phyloP scores from a whole-genome alignment of 1,284 basidiomycete genomes.

The Apiotrichum sp. region DNA sequence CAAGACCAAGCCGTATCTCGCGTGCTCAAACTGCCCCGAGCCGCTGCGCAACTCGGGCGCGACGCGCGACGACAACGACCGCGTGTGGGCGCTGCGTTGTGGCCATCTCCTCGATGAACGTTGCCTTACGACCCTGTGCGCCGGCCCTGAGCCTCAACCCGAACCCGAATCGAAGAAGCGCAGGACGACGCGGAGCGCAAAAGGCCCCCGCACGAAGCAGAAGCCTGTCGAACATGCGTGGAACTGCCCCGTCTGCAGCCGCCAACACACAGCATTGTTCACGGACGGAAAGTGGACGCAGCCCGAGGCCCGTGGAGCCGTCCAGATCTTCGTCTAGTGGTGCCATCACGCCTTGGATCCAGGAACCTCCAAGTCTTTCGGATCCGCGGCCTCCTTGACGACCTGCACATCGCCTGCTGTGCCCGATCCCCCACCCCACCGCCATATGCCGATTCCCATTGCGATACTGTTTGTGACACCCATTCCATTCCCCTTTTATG shows the following conservation, averaged over 20 bases:
- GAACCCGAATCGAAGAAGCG: slow-evolving; percentile 7
- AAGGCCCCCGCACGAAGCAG: background rate
- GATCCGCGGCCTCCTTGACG: too few relatives aligned
- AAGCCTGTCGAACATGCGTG: slow-evolving; percentile 17
- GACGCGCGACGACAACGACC: slow-evolving; percentile 28
- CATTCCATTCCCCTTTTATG: too few relatives aligned
- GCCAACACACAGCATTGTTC: slow-evolving; percentile 23
- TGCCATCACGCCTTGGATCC: too few relatives aligned
- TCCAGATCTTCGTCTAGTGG: background rate
- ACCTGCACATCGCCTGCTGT: too few relatives aligned
- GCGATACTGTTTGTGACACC: too few relatives aligned
- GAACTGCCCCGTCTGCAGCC: slow-evolving; percentile 34
- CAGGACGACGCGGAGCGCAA: too few relatives aligned
- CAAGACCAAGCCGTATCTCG: slow-evolving; percentile 22
- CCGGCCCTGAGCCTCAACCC: background rate
- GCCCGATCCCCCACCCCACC: too few relatives aligned
- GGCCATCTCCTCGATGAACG: slow-evolving; percentile 45
- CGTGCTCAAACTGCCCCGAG: slow-evolving; percentile 35
- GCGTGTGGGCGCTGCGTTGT: slow-evolving; percentile 42
- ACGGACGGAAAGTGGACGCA: slow-evolving; percentile 26
- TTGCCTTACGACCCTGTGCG: slow-evolving; percentile 28
- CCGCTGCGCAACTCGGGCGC: slow-evolving; percentile 34
- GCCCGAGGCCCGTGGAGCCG: slow-evolving; percentile 29
- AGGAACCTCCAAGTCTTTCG: too few relatives aligned
- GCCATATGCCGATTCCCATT: too few relatives aligned